Base-by-base conservation (phyloP, 1,139 yeast species). In the Taphrina wiesneri region DNA sequence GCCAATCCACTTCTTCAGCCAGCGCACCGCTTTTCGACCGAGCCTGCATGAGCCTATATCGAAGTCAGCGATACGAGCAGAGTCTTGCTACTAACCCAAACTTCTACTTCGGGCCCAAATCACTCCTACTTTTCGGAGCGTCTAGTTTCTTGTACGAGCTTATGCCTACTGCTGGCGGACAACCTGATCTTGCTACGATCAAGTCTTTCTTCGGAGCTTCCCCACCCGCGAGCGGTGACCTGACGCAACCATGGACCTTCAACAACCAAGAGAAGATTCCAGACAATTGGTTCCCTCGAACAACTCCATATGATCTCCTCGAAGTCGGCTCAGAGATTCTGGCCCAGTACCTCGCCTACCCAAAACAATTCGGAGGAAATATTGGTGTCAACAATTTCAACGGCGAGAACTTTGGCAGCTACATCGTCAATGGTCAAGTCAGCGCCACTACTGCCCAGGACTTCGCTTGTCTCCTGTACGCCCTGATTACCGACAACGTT, bases 61-160 rank as follows among this genome's bases (percentile, higher is more conserved):
- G 64, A 39, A 34, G 39, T 13, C 49, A 60, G 19, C 56, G 64
- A 19, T 60, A 60, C 57, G 46, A 60, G 21, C 30, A 60, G 36
- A 36, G 51, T 23, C 43, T 39, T 9, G 51, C 51, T 15, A 60
- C 54, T 30, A 60, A 60, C 52, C 43, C 43, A 9, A 51, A 60
- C 64, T 60, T 60, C 52, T 60, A 60, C 52, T 60, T 60, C 19
- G 64, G 64, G 17, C 28, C 47, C 26, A 60, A 60, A 57, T 60
- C 64, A 13, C 51, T 60, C 21, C 28, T 60, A 28, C 41, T 60
- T 19, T 60, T 51, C 41, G 64, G 64, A 11, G 64, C 64, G 11
- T 60, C 64, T 9, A 30, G 56, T 17, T 60, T 60, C 64, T 41
- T 60, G 21, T 60, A 51, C 32, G 51, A 39, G 30, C 57, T 60